A percentile compares a stretch with the other conserved stretches of the same genome.
phyloP scores from a whole-genome alignment of 2,329 filamentous ascomycete species.

The Gliomastix tumulicola region DNA sequence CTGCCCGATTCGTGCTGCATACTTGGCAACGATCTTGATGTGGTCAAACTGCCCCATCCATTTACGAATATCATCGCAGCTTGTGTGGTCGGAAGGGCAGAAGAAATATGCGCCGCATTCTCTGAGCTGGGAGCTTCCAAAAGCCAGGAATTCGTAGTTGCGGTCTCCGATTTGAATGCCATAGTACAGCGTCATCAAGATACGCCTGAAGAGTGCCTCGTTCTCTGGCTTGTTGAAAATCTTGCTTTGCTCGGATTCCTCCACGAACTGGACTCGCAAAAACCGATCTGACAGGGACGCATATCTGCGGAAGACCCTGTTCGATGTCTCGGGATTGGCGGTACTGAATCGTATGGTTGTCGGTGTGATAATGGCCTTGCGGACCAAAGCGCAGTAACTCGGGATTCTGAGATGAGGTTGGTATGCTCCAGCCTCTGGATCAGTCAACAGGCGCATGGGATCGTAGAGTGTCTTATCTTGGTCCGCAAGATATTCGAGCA shows the following conservation, averaged over 20 bases:
- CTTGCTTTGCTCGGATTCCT: constrained; percentile 61
- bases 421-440: constrained; percentile 40
- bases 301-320: constrained; percentile 75
- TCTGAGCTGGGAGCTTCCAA: constrained; percentile 90
- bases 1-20: constrained; percentile 82
- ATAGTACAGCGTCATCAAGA: constrained; percentile 64
- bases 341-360: constrained; percentile 74
- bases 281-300: constrained; percentile 67
- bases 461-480: constrained; percentile 55
- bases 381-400: constrained; percentile 65
- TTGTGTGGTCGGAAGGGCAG: constrained; percentile 58
- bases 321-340: constrained; percentile 78
- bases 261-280: constrained; percentile 80
- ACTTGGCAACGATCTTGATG: constrained; percentile 81
- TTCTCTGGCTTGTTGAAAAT: constrained; percentile 51
- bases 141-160: constrained; percentile 83
- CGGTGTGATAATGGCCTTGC: constrained; percentile 76
- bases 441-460: constrained; percentile 65
- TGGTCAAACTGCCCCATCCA: constrained; percentile 84
- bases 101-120: constrained; percentile 95
- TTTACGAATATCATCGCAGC: constrained; percentile 67
- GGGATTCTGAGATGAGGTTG: constrained; percentile 49
- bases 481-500: constrained; percentile 70
- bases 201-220: constrained; percentile 66
- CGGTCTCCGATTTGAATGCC: constrained; percentile 80